Evolutionary conservation across 768 basidiomycete genomes (phyloP).

Genomic region (Tricholoma bakamatsutake): DNA sequence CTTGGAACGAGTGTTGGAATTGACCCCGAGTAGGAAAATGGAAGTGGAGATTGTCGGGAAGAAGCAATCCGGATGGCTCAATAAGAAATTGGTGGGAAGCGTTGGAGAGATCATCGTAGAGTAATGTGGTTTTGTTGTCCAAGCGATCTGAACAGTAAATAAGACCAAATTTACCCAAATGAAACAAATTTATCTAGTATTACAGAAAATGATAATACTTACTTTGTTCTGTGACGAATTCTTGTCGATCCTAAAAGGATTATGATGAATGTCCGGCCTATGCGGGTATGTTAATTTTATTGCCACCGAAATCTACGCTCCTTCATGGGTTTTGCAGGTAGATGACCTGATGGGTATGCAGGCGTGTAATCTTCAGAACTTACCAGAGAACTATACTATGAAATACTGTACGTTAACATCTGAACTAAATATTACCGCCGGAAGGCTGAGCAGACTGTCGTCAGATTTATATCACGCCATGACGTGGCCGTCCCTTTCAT

Average conservation of each 20-base stretch:
- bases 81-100: slow-evolving; percentile 35
- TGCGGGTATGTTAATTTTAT: slow-evolving; percentile 26
- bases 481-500: slow-evolving; percentile 95
- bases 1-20: slow-evolving; percentile 28
- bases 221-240: neutral
- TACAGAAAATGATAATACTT: no score
- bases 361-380: slow-evolving; percentile 89
- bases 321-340: slow-evolving; percentile 39
- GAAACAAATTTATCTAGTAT: neutral
- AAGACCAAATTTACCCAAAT: neutral
- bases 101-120: slow-evolving; percentile 39
- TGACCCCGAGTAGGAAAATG: slow-evolving; percentile 28
- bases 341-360: slow-evolving; percentile 94
- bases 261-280: slow-evolving; percentile 27
- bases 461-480: slow-evolving; percentile 83
- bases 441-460: slow-evolving; percentile 13
- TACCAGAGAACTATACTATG: slow-evolving; percentile 92
- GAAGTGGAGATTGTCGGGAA: slow-evolving; percentile 34
- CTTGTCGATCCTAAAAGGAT: neutral
- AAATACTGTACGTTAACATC: slow-evolving; percentile 52
- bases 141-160: neutral
- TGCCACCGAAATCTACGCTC: neutral
- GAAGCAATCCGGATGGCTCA: slow-evolving; percentile 40
- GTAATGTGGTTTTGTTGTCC: slow-evolving; percentile 9
- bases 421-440: no score